phyloP scores from a whole-genome alignment of 2,329 filamentous ascomycete genomes.

The Reticulascus tulasneorum region DNA sequence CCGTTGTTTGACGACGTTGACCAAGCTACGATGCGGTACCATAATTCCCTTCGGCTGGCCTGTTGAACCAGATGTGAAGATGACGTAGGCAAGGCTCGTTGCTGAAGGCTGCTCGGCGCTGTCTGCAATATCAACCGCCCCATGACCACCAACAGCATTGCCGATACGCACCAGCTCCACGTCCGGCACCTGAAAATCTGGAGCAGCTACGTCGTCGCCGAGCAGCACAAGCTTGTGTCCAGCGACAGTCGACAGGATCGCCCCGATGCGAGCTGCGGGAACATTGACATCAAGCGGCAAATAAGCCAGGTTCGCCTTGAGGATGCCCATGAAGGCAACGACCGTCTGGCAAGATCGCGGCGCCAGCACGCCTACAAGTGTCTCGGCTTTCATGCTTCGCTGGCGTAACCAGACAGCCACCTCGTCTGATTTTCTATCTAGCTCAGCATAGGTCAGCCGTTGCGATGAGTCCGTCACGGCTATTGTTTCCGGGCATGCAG shows the following conservation, averaged over 20 bases:
- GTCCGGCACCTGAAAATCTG: background rate
- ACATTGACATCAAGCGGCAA: slow-evolving; percentile 1
- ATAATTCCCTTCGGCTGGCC: slow-evolving; percentile 1
- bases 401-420: background rate
- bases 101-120: background rate
- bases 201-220: background rate
- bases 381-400: background rate
- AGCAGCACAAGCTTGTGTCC: background rate
- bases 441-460: background rate
- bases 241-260: background rate
- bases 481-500: background rate
- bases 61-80: background rate
- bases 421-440: background rate
- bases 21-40: background rate
- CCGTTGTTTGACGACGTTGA: background rate
- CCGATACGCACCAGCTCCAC: background rate
- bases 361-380: background rate
- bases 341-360: background rate
- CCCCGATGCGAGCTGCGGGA: background rate
- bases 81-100: background rate
- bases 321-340: background rate
- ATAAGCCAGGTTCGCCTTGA: slow-evolving; percentile 1
- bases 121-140: background rate
- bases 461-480: background rate
- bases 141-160: too few relatives aligned